These are phyloP conservation scores for Quercus wislizeni DNA, from an alignment of 306 rosid genomes.

Conservation along the genomic window DNA sequence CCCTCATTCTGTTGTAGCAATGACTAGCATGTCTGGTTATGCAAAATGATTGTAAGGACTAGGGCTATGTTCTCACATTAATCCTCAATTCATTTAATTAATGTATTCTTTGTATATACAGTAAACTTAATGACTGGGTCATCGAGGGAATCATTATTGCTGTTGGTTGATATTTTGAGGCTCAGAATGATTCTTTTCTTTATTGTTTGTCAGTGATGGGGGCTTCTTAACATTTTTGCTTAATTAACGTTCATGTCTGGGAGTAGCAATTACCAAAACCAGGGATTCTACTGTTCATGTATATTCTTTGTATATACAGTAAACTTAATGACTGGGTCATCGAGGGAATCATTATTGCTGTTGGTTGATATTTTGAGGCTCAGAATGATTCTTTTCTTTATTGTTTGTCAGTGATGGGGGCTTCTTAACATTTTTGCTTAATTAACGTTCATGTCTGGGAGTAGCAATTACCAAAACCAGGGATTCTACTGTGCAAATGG, in stretches of 20 bases:
- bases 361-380: neutral
- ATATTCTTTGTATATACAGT: slow-evolving; percentile 3
- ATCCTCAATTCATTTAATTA: slow-evolving; percentile 9
- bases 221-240: neutral
- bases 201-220: neutral
- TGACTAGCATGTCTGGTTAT: neutral
- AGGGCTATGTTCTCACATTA: neutral
- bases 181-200: neutral
- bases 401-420: neutral
- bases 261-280: neutral
- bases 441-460: neutral
- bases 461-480: neutral
- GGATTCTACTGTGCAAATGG: neutral
- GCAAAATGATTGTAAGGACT: slow-evolving; percentile 13
- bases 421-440: neutral
- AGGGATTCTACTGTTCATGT: neutral
- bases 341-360: neutral
- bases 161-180: neutral
- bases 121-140: neutral
- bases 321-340: neutral
- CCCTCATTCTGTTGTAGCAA: slow-evolving; percentile 10
- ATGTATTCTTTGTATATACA: slow-evolving; percentile 1
- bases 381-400: neutral
- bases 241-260: neutral
- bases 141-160: neutral